Percentiles rank a stretch among this genome's conserved stretches.
phyloP scores from a whole-genome alignment of 495 filamentous ascomycete genomes.

The Talaromyces trachyspermus region DNA sequence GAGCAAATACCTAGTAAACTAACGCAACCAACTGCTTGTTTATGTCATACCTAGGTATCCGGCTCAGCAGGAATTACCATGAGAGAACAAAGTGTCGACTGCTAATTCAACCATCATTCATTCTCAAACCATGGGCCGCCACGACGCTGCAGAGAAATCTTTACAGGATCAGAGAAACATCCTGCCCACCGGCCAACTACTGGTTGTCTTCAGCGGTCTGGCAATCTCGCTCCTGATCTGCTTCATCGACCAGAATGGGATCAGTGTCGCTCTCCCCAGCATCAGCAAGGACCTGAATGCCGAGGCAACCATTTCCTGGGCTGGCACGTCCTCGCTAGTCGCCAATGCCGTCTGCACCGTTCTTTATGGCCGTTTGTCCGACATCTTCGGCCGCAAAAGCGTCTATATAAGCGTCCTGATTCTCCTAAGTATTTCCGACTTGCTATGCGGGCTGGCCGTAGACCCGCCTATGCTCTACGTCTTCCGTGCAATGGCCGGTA shows the following conservation, averaged over 20 bases:
- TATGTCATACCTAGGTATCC: background rate
- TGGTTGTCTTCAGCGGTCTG: conserved; percentile 50
- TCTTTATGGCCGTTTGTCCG: conserved; percentile 51
- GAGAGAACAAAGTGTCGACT: too few relatives aligned
- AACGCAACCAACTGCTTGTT: too few relatives aligned
- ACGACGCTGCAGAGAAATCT: conserved; percentile 35
- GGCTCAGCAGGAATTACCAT: too few relatives aligned
- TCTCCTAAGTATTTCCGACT: conserved; percentile 44
- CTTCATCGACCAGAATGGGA: conserved; percentile 57
- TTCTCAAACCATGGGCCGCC: conserved; percentile 34
- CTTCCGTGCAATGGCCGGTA: conserved; percentile 48
- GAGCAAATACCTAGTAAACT: too few relatives aligned
- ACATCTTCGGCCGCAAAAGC: conserved; percentile 51
- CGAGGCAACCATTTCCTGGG: conserved; percentile 60
- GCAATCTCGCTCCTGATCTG: conserved; percentile 48
- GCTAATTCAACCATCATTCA: too few relatives aligned
- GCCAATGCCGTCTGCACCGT: conserved; percentile 64
- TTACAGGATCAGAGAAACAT: conserved; percentile 50
- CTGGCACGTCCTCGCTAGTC: conserved; percentile 68
- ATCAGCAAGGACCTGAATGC: conserved; percentile 52
- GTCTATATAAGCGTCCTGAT: conserved; percentile 40
- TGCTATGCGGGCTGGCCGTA: conserved; percentile 45
- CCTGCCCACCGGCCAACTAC: conserved; percentile 45
- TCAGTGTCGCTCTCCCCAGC: conserved; percentile 52
- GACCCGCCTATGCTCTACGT: conserved; percentile 46